Evolutionary conservation across 805 yeast species (phyloP).

Genomic region (Ogataea polymorpha): DNA sequence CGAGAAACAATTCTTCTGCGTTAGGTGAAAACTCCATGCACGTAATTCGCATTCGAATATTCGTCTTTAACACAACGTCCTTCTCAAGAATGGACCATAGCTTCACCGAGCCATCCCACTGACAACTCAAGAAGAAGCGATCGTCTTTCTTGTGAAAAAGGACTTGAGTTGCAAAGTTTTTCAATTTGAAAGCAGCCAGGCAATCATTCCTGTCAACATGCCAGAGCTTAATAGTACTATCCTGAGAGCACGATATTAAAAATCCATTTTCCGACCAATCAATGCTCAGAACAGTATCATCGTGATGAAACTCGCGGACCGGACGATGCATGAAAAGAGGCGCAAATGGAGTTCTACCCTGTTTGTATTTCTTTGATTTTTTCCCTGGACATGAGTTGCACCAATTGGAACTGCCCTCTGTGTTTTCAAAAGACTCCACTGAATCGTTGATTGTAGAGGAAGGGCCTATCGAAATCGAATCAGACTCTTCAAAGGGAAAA

Average conservation of each 20-base stretch:
- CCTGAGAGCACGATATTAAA: slow-evolving; percentile 78
- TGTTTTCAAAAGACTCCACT: neutral
- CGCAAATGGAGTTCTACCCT: slow-evolving; percentile 44
- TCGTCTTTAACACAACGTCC: slow-evolving; percentile 56
- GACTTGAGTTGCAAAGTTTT: slow-evolving; percentile 80
- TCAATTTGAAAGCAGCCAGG: slow-evolving; percentile 62
- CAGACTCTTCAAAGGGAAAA: slow-evolving; percentile 8
- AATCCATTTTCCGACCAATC: slow-evolving; percentile 91
- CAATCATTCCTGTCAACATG: slow-evolving; percentile 67
- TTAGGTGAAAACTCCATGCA: slow-evolving; percentile 71
- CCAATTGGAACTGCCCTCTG: neutral
- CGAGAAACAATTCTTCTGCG: slow-evolving; percentile 59
- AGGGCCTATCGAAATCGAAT: slow-evolving; percentile 12
- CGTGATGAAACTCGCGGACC: slow-evolving; percentile 54
- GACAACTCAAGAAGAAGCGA: slow-evolving; percentile 79
- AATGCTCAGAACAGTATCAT: slow-evolving; percentile 64
- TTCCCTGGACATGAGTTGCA: slow-evolving; percentile 5
- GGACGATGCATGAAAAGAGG: slow-evolving; percentile 79
- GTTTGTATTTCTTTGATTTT: slow-evolving; percentile 14
- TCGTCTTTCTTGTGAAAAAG: slow-evolving; percentile 84
- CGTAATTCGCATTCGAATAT: slow-evolving; percentile 66
- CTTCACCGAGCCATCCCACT: slow-evolving; percentile 69
- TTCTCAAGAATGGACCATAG: slow-evolving; percentile 85
- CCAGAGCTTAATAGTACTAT: slow-evolving; percentile 80
- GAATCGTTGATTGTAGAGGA: slow-evolving; percentile 16